Evolutionary conservation across 2,329 filamentous ascomycete genomes (phyloP).

Genomic region (Penicillium sp.): DNA sequence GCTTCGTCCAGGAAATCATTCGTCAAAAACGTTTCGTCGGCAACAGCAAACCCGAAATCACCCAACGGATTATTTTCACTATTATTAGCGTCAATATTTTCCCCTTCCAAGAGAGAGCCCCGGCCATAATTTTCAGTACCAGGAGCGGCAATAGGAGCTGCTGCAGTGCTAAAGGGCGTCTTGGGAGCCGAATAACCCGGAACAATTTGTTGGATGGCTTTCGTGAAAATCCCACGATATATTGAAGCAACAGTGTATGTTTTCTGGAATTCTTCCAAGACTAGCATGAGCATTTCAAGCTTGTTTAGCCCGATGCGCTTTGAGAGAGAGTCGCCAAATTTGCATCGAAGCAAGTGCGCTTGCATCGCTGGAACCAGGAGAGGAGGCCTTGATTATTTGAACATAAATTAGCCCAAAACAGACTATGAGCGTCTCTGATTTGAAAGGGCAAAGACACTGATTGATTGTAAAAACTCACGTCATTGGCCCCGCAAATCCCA

Average conservation of each 20-base stretch:
- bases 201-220: constrained; percentile 26
- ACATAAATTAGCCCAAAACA: not conserved
- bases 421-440: not conserved
- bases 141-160: too few relatives aligned
- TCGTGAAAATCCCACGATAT: constrained; percentile 28
- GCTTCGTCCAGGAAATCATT: not conserved
- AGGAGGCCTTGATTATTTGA: constrained; percentile 17
- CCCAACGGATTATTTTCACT: too few relatives aligned
- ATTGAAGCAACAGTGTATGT: constrained; percentile 30
- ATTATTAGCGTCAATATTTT: too few relatives aligned
- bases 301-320: constrained; percentile 32
- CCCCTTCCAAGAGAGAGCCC: too few relatives aligned
- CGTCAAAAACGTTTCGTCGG: too few relatives aligned
- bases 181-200: constrained; percentile 13
- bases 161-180: too few relatives aligned
- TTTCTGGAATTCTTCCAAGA: constrained; percentile 33
- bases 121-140: too few relatives aligned
- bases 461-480: constrained; percentile 19
- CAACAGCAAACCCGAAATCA: too few relatives aligned
- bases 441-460: not conserved
- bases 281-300: constrained; percentile 33
- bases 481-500: constrained; percentile 27
- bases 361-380: constrained; percentile 37
- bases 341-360: constrained; percentile 31
- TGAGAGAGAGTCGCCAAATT: constrained; percentile 21